Evolutionary conservation across 2,329 filamentous ascomycete species (phyloP), one percentile per base, ranked within the genome.

Genomic region (Aspergillus novoparasiticus): DNA sequence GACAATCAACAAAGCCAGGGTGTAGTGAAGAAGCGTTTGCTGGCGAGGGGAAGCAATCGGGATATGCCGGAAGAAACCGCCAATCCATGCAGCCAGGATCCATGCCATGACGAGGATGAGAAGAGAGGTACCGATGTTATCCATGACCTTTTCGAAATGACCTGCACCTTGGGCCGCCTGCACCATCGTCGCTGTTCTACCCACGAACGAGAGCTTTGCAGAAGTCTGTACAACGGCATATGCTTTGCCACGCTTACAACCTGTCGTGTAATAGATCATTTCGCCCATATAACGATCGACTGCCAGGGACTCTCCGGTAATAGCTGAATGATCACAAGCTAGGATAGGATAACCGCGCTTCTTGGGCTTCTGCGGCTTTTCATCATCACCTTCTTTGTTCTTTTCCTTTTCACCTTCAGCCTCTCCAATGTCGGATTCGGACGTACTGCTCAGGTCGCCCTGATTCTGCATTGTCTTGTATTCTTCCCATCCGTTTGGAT

Each of bases 141-240:
- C 89, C 90, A 93, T 93, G 81, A 93, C 90, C 62, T 90, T 87
- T 82, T 93, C 92, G 83, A 92, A 91, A 78, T 92, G 89, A 74
- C 90, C 90, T 75, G 90, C 88, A 73, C 91, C 90, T 79, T 90
- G 86, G 65, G 90, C 90, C 64, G 89, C 88, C 78, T 90, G 86
- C 56, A 93, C 90, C 68, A 93, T 85, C 66, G 84, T 86, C 53
- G 90, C 90, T 69, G 90, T 93, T 74, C 87, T 87, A 77, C 90
- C 90, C 75, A 93, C 90, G 79, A 93, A 93, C 60, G 90, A 92
- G 76, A 85, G 85, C 76, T 86, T 89, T 59, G 90, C 90, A 59
- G 86, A 84, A 62, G 87, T 86, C 61, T 87, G 86, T 69, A 89
- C 86, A 62, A 93, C 85, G 66, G 86, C 88, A 76, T 89, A 92